Evolutionary conservation across 2,329 filamentous ascomycete genomes (phyloP), one percentile per base, ranked within the genome.

Genomic region (Nothophoma quercina): DNA sequence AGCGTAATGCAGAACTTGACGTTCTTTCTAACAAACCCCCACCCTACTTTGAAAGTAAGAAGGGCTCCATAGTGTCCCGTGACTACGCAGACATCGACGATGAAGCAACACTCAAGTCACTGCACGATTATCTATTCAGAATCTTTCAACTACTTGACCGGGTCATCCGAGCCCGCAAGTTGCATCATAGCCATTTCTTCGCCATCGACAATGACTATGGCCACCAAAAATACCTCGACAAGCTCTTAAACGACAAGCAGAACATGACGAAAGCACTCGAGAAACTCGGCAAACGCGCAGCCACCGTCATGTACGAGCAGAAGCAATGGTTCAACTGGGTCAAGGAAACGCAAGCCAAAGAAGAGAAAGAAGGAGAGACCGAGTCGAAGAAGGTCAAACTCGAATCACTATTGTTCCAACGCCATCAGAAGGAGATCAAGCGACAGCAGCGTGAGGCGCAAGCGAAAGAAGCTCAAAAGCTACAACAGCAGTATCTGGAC

Each of bases 291-390:
- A 74, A 72, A 34, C 73, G 77, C 15, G 76, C 69, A 10, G 74
- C 77, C 6, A 70, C 78, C 44, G 70, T 81, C 8, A 66, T 80
- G 35, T 80, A 79, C 58, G 65, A 75, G 50, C 72, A 77, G 51
- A 74, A 79, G 60, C 77, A 79, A 53, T 82, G 80, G 79, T 80
- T 75, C 57, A 65, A 69, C n/a, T 81, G 79, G 79, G 71, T 81
- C 5, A 69, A 74, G 12, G 56, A 77, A 47, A 74, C 71, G 26
- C 78, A 82, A 58, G 70, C 77, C 13, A 70, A 76, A 22, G 78
- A 81, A 63, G 79, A 81, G 45, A 63, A 65, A 19, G 71, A 63
- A 4, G 75, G 77, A 22, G 78, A 81, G 35, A 79, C 76, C 35
- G 80, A 82, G 60, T 77, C 77, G 36, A 79, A 77, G 64, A 81